Evolutionary conservation across 148 eudicot genomes (phyloP).

Genomic region (Spergularia marina): DNA sequence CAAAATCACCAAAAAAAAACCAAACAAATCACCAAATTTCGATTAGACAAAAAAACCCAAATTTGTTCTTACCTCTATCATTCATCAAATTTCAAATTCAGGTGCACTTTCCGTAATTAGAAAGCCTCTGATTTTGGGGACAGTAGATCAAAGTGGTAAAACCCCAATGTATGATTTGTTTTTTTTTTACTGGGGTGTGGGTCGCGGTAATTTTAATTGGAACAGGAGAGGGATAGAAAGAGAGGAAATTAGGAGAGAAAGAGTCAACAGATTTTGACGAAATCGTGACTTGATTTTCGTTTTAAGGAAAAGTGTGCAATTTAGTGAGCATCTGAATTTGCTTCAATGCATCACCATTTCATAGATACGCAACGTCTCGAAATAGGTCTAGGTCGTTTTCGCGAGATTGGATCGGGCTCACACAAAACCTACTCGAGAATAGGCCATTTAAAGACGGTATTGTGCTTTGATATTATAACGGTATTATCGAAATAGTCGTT

Average conservation of each 20-base stretch:
- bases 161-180: background rate
- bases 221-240: background rate
- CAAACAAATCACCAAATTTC: constrained; percentile 3
- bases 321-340: no score
- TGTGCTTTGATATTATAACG: no score
- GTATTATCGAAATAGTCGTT: no score
- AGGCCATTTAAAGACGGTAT: no score
- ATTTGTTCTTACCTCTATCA: background rate
- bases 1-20: background rate
- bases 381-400: no score
- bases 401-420: no score
- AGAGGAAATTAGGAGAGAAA: background rate
- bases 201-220: background rate
- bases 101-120: background rate
- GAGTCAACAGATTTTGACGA: constrained; percentile 18
- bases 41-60: background rate
- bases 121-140: background rate
- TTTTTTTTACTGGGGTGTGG: background rate
- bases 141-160: background rate
- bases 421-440: no score
- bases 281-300: background rate
- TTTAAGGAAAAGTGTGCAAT: no score
- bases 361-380: no score
- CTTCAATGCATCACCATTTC: no score
- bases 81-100: background rate